Conservation (phyloP, 1,284 basidiomycete species). For the Ceratobasidium papillatum region DNA sequence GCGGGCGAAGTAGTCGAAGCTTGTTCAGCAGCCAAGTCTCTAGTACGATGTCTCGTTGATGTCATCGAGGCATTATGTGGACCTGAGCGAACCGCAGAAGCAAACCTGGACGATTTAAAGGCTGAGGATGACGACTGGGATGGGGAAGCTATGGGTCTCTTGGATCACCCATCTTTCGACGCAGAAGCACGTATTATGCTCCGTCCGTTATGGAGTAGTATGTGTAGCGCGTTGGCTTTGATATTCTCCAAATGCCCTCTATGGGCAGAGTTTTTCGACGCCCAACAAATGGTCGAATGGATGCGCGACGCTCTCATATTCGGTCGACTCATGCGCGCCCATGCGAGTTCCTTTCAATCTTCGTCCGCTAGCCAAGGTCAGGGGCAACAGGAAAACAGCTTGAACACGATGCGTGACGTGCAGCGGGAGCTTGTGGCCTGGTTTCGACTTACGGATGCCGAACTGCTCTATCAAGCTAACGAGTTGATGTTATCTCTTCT, state of each 20-base stretch:
- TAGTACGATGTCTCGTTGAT: conserved; percentile 91
- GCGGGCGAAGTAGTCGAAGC: conserved; percentile 79
- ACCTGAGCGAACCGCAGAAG: conserved; percentile 9
- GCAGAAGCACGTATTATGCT: conserved; percentile 60
- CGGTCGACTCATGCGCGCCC: conserved; percentile 81
- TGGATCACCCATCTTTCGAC: conserved; percentile 47
- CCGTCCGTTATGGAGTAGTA: conserved; percentile 80
- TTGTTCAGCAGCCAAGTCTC: conserved; percentile 82
- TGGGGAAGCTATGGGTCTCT: conserved; percentile 32
- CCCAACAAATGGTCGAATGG: conserved; percentile 89
- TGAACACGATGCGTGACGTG: conserved; percentile 68
- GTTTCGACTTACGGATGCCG: conserved; percentile 90
- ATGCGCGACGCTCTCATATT: conserved; percentile 97
- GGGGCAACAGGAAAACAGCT: conserved; percentile 55
- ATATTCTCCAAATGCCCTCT: conserved; percentile 84
- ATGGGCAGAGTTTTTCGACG: conserved; percentile 84
- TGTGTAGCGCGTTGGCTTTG: conserved; percentile 80
- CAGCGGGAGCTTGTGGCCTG: conserved; percentile 81
- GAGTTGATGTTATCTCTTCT: conserved; percentile 81
- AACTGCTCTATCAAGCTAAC: conserved; percentile 87
- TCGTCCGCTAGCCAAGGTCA: conserved; percentile 56
- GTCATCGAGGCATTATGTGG: conserved; percentile 85
- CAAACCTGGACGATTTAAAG: conserved; percentile 72
- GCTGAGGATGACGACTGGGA: conserved; percentile 62
- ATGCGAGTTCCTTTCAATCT: conserved; percentile 79